Evolutionary conservation across 169 alveolate species (phyloP), one percentile per base, ranked within the genome.

Genomic region (Plasmodium reichenowi): DNA sequence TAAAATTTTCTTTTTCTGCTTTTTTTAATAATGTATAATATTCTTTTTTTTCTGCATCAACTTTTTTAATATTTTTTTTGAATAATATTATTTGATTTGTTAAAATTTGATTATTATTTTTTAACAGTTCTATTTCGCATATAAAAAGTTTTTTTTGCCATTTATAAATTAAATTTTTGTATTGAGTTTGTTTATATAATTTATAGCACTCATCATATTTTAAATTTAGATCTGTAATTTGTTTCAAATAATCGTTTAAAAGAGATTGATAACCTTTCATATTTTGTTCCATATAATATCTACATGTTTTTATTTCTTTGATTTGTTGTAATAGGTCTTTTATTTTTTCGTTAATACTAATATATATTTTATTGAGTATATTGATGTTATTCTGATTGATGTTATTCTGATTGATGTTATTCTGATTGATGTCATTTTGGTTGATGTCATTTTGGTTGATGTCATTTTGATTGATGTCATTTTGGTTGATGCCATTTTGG

Each of bases 291-390:
- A 67, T 38, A 60, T 43, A n/a, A 47, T 68, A 64, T 38, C 90
- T 54, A 8, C 63, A 67, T 26, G 32, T 54, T 68, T 80, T 68
- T 10, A 68, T 67, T 15, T 66, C 90, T 56, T 52, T 70, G 54
- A 80, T 38, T 48, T 20, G 52, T 54, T 80, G 43, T 50, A 10
- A 56, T 26, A 80, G 58, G 24, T 58, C 59, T 68, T 68, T 83
- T n/a, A 80, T 47, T 58, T 68, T 80, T 68, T 54, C 26, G 32
- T 80, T 56, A 10, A 80, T 80, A n/a, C 68, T 72, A 52, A 48
- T n/a, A 47, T 68, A 80, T 38, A 80, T 80, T 80, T 80, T 66
- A 80, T 80, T 80, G 56, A 80, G 66, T n/a, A 80, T 85, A 56
- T 29, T 68, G 17, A 58, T 58, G 9, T 68, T 43, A 45, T 24